Evolutionary conservation across 768 basidiomycete genomes (phyloP).

Genomic region (Punctularia strigosozonata): DNA sequence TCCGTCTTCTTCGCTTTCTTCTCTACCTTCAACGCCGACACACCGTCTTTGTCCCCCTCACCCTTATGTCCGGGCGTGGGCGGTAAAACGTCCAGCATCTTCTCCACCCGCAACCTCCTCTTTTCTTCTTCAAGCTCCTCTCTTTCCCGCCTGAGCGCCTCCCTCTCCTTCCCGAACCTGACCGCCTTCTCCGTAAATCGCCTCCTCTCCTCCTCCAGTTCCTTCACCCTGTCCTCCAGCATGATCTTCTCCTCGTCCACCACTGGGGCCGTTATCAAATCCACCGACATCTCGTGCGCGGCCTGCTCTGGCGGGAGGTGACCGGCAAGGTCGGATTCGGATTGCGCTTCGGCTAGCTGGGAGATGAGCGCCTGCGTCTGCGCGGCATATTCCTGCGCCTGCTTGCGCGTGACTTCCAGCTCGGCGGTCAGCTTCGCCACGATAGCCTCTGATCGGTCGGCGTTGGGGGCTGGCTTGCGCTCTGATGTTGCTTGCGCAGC

Average conservation of each 20-base stretch:
- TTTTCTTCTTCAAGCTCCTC: constrained; percentile 55
- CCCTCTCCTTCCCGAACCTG: constrained; percentile 51
- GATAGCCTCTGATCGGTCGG: constrained; percentile 2
- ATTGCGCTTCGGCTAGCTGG: constrained; percentile 35
- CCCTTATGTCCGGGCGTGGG: constrained; percentile 25
- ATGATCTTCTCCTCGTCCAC: constrained; percentile 42
- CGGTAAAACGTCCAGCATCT: constrained; percentile 47
- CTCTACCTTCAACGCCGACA: constrained; percentile 11
- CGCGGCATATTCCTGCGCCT: constrained; percentile 10
- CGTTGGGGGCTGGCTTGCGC: constrained; percentile 1
- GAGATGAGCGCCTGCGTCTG: constrained; percentile 40
- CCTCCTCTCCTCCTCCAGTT: constrained; percentile 54
- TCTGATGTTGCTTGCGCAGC: too few relatives aligned
- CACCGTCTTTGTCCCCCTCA: too few relatives aligned
- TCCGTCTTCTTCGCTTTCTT: constrained; percentile 11
- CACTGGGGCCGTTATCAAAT: constrained; percentile 40
- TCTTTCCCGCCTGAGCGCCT: constrained; percentile 47
- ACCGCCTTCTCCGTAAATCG: constrained; percentile 56
- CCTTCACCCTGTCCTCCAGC: constrained; percentile 36
- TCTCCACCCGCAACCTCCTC: constrained; percentile 58
- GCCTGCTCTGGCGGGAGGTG: constrained; percentile 20
- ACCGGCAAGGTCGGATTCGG: too few relatives aligned
- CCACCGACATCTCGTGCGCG: constrained; percentile 34
- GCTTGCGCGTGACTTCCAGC: constrained; percentile 7
- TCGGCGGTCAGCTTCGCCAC: not conserved